Evolutionary conservation across 1,284 basidiomycete genomes (phyloP).

Genomic region (Cutaneotrichosporon mucoides): DNA sequence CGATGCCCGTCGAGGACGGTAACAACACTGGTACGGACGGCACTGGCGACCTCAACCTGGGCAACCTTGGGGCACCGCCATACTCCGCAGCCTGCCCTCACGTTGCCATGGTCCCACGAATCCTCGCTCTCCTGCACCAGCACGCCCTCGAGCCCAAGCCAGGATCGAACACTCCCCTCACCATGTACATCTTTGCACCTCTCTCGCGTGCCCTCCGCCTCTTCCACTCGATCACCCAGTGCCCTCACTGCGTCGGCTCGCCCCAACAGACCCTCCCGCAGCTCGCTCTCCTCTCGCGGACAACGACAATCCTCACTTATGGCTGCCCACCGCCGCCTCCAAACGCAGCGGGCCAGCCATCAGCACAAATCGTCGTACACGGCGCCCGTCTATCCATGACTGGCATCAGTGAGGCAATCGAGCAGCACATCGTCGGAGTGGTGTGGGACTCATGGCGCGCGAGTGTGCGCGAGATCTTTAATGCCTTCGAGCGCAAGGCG

Average conservation of each 20-base stretch:
- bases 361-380: slow-evolving; percentile 44
- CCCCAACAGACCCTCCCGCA: slow-evolving; percentile 49
- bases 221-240: slow-evolving; percentile 39
- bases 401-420: slow-evolving; percentile 46
- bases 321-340: slow-evolving; percentile 38
- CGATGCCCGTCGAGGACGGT: slow-evolving; percentile 31
- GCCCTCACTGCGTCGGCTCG: slow-evolving; percentile 36
- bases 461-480: slow-evolving; percentile 45
- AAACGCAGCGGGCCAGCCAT: slow-evolving; percentile 34
- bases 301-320: slow-evolving; percentile 46
- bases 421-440: slow-evolving; percentile 48
- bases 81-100: slow-evolving; percentile 34
- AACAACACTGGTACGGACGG: slow-evolving; percentile 21
- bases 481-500: slow-evolving; percentile 41
- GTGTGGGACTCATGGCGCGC: slow-evolving; percentile 49
- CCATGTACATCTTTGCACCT: slow-evolving; percentile 39
- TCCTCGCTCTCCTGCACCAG: slow-evolving; percentile 37
- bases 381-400: slow-evolving; percentile 44
- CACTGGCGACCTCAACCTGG: slow-evolving; percentile 24
- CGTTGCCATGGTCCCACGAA: slow-evolving; percentile 39
- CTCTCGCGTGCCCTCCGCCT: slow-evolving; percentile 41
- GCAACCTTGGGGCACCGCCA: slow-evolving; percentile 14
- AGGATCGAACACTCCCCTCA: slow-evolving; percentile 43
- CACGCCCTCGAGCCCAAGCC: slow-evolving; percentile 45
- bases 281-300: slow-evolving; percentile 45